phyloP scores from a whole-genome alignment of 2,329 filamentous ascomycete species.

The Atkinsonella texensis region DNA sequence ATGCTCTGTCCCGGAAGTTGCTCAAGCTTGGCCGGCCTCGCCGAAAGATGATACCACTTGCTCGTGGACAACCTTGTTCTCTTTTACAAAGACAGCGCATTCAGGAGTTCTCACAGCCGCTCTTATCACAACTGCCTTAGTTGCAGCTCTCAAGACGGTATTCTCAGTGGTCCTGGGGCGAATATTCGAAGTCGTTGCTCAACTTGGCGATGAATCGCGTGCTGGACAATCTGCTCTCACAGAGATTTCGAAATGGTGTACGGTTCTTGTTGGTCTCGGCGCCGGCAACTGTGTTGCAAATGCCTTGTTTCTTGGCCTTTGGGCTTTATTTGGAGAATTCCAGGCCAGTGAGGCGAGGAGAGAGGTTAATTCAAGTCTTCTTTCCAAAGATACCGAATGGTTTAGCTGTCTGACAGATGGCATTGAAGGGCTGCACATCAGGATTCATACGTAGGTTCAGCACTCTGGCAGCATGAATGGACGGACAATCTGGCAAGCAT shows the following conservation, averaged over 20 bases:
- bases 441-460: conserved; percentile 56
- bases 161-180: conserved; percentile 61
- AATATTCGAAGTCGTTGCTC: conserved; percentile 60
- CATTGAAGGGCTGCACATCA: conserved; percentile 55
- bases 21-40: not conserved
- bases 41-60: too few relatives aligned
- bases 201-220: conserved; percentile 46
- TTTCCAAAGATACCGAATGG: conserved; percentile 70
- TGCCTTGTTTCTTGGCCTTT: conserved; percentile 53
- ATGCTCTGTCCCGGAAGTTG: not conserved
- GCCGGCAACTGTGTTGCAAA: conserved; percentile 54
- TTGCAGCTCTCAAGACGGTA: conserved; percentile 51
- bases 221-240: conserved; percentile 37
- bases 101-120: conserved; percentile 40
- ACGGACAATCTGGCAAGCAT: not conserved
- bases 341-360: conserved; percentile 58
- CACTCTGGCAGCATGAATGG: not conserved
- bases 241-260: conserved; percentile 45
- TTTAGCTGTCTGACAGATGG: conserved; percentile 66
- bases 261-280: conserved; percentile 53
- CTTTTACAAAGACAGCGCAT: conserved; percentile 57
- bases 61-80: conserved; percentile 46
- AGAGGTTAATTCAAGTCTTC: conserved; percentile 52
- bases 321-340: conserved; percentile 69
- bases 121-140: conserved; percentile 40